Conservation (phyloP, 2,329 filamentous ascomycete genomes). For the Colletotrichum graminicola region DNA sequence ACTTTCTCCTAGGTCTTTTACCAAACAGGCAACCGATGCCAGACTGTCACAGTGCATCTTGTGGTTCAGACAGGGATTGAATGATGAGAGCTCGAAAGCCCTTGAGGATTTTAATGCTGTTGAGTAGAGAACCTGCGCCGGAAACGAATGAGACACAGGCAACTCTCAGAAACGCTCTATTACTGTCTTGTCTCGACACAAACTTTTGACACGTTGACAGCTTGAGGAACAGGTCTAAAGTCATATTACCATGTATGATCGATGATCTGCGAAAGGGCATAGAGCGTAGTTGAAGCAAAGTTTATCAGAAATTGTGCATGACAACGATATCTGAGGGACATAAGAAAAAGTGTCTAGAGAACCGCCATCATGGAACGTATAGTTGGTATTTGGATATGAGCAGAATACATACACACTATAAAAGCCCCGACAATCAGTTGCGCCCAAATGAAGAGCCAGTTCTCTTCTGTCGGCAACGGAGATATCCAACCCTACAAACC, state of each 20-base stretch:
- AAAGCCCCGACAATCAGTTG: too few species aligned
- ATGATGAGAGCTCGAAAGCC: not conserved
- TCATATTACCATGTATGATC: too few species aligned
- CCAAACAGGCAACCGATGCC: not conserved
- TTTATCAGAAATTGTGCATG: not conserved
- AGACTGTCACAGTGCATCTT: not conserved
- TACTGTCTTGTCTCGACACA: not conserved
- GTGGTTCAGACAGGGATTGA: not conserved
- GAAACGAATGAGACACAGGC: too few species aligned
- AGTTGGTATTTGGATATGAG: too few species aligned
- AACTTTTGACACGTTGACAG: not conserved
- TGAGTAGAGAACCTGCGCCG: not conserved
- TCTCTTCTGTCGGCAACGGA: not conserved
- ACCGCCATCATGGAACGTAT: too few species aligned
- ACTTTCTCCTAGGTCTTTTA: not conserved
- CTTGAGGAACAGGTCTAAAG: not conserved
- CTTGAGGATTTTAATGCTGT: not conserved
- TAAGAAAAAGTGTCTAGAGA: not conserved
- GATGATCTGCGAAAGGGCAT: not conserved
- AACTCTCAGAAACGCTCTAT: not conserved
- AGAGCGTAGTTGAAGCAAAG: not conserved
- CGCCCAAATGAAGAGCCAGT: not conserved
- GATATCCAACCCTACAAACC: not conserved
- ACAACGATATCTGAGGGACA: fast-evolving
- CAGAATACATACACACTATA: too few species aligned